These are phyloP conservation scores for Coniosporium tulheliwenetii DNA, from an alignment of 2,329 filamentous ascomycete species.

Conservation along the genomic window DNA sequence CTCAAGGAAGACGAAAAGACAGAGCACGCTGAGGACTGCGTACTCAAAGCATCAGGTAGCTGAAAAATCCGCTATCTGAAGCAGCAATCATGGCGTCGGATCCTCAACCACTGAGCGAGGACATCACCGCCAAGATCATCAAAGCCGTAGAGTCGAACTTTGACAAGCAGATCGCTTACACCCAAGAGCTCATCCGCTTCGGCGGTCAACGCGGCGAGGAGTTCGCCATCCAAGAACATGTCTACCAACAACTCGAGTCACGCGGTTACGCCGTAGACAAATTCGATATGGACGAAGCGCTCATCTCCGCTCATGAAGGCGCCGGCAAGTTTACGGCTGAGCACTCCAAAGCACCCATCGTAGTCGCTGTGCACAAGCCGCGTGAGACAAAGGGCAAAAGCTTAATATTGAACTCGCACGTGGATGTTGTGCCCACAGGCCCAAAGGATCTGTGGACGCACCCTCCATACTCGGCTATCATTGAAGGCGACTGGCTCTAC, in stretches of 20 bases:
- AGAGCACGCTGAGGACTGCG: no score
- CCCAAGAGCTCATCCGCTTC: conserved; percentile 8
- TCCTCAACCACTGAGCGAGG: background rate
- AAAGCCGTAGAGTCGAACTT: conserved; percentile 8
- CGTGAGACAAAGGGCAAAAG: conserved; percentile 5
- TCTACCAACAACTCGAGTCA: background rate
- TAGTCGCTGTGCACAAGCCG: conserved; percentile 1
- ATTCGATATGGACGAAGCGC: conserved; percentile 1
- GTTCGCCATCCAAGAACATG: conserved; percentile 5
- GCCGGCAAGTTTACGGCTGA: background rate
- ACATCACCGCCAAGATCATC: background rate
- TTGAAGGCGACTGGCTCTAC: conserved; percentile 10
- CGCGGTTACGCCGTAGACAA: background rate
- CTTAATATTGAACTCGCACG: conserved; percentile 9
- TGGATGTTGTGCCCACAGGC: conserved; percentile 10
- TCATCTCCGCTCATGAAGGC: conserved; percentile 1
- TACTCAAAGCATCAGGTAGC: no score
- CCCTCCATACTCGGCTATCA: conserved; percentile 8
- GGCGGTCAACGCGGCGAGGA: conserved; percentile 10
- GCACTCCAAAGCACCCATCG: conserved; percentile 1
- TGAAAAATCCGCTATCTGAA: no score
- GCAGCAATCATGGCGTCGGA: no score
- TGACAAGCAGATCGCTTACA: conserved; percentile 6
- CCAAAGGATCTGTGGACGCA: conserved; percentile 9
- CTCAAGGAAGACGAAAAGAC: no score